A percentile compares a stretch with the other conserved stretches of the same genome.
phyloP scores from a whole-genome alignment of 192 early-diverging fungal genomes.

The Umbelopsis vinacea region DNA sequence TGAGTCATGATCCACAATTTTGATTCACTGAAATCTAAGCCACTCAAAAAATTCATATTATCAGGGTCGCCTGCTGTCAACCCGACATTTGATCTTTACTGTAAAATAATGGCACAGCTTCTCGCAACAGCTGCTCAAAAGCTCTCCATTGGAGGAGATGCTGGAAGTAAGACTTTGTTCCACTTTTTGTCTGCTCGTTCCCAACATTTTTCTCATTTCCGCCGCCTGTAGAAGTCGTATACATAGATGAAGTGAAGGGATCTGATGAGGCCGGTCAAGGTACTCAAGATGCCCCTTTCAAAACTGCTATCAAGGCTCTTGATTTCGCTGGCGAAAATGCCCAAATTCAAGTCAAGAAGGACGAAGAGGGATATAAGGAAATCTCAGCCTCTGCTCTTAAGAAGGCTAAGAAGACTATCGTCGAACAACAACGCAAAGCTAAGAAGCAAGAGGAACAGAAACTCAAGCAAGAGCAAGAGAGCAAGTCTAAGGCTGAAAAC shows the following conservation, averaged over 20 bases:
- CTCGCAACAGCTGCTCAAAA: conserved; percentile 21
- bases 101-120: conserved; percentile 17
- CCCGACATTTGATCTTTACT: neutral
- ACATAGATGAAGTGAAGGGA: conserved; percentile 86
- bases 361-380: conserved; percentile 72
- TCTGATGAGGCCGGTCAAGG: conserved; percentile 82
- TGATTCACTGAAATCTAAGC: conserved; percentile 12
- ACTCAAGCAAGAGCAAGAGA: conserved; percentile 68
- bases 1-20: conserved; percentile 8
- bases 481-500: conserved; percentile 72
- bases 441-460: conserved; percentile 83
- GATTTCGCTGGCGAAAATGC: conserved; percentile 53
- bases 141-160: conserved; percentile 20
- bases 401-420: conserved; percentile 83
- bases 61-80: neutral
- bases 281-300: conserved; percentile 75
- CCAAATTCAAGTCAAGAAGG: conserved; percentile 73
- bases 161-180: neutral
- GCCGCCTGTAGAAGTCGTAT: conserved; percentile 37
- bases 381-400: conserved; percentile 91
- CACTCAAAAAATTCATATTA: conserved; percentile 14
- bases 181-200: too few species aligned
- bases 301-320: conserved; percentile 75
- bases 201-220: neutral
- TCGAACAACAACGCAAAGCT: conserved; percentile 69